Evolutionary conservation across 2,329 filamentous ascomycete species (phyloP).

Genomic region (Neopestalotiopsis clavispora): DNA sequence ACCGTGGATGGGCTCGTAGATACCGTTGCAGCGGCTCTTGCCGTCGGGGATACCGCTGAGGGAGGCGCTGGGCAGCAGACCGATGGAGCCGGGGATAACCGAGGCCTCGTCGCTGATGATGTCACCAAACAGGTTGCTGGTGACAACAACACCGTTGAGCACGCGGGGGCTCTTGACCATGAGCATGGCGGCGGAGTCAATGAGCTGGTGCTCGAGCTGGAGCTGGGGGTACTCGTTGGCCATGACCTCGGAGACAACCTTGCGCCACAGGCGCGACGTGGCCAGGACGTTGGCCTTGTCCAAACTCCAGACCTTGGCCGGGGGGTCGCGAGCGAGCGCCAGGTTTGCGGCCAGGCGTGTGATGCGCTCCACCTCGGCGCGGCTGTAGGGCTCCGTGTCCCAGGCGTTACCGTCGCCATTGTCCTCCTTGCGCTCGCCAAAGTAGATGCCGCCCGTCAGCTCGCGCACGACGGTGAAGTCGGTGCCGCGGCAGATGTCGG

Average conservation of each 20-base stretch:
- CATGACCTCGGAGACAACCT: conserved; percentile 84
- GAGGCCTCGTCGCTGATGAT: conserved; percentile 96
- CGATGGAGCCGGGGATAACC: conserved; percentile 90
- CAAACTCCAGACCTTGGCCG: conserved; percentile 80
- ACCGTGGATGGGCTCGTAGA: conserved; percentile 97
- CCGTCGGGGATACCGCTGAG: conserved; percentile 86
- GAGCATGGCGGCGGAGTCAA: conserved; percentile 96
- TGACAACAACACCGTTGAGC: conserved; percentile 90
- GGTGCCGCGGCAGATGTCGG: conserved; percentile 81
- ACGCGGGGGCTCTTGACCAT: conserved; percentile 92
- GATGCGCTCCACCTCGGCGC: conserved; percentile 85
- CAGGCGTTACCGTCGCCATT: conserved; percentile 75
- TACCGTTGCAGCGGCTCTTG: conserved; percentile 84
- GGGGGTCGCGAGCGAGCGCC: conserved; percentile 77
- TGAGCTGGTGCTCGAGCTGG: conserved; percentile 85
- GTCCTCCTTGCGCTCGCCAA: conserved; percentile 84
- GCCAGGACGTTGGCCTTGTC: conserved; percentile 98
- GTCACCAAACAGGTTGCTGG: conserved; percentile 93
- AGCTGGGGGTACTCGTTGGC: conserved; percentile 87
- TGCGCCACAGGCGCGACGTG: conserved; percentile 87
- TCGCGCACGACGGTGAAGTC: conserved; percentile 95
- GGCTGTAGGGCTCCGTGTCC: conserved; percentile 88
- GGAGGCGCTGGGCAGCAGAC: conserved; percentile 86
- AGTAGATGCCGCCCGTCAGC: conserved; percentile 92
- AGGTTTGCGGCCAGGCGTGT: conserved; percentile 81